Percentiles rank a stretch among this genome's conserved stretches.
These are phyloP conservation scores for Seiridium unicorne DNA, from an alignment of 2,329 filamentous ascomycete genomes.

Conservation along the genomic window DNA sequence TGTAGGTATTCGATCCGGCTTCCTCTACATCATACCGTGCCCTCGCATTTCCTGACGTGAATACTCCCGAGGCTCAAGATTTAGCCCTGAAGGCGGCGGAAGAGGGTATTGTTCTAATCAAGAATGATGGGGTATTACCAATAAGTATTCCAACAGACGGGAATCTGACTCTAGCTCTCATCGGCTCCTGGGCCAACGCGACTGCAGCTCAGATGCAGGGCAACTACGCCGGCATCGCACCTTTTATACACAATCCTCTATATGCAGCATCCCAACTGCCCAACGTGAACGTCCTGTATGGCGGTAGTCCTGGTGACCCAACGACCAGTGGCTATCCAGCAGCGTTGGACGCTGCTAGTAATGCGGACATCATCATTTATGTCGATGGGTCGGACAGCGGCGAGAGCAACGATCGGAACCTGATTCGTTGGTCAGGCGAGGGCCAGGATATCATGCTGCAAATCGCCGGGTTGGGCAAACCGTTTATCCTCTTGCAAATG, in stretches of 20 bases:
- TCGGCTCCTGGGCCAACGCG: constrained; percentile 24
- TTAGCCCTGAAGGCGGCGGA: constrained; percentile 22
- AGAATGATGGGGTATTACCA: constrained; percentile 22
- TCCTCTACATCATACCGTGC: constrained; percentile 20
- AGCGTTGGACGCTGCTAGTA: constrained; percentile 35
- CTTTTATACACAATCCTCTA: constrained; percentile 53
- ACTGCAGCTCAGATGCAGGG: constrained; percentile 21
- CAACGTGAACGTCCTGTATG: constrained; percentile 43
- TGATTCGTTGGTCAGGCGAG: constrained; percentile 48
- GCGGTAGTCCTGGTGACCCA: constrained; percentile 27
- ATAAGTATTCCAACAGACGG: constrained; percentile 15
- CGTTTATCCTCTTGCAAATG: constrained; percentile 50
- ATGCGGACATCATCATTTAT: constrained; percentile 51
- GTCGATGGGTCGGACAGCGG: constrained; percentile 50
- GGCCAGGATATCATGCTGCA: constrained; percentile 48
- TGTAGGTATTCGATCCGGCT: constrained; percentile 23
- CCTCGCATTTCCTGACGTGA: constrained; percentile 19
- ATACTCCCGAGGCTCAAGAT: constrained; percentile 18
- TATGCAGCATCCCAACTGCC: constrained; percentile 48
- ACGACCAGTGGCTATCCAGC: constrained; percentile 25
- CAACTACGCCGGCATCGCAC: constrained; percentile 48
- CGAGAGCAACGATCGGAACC: constrained; percentile 49
- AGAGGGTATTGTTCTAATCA: constrained; percentile 23
- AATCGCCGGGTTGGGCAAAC: constrained; percentile 38
- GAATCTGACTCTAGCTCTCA: constrained; percentile 18